These are phyloP conservation scores for Penicillium alfredii DNA, from an alignment of 495 filamentous ascomycete species.

Conservation along the genomic window DNA sequence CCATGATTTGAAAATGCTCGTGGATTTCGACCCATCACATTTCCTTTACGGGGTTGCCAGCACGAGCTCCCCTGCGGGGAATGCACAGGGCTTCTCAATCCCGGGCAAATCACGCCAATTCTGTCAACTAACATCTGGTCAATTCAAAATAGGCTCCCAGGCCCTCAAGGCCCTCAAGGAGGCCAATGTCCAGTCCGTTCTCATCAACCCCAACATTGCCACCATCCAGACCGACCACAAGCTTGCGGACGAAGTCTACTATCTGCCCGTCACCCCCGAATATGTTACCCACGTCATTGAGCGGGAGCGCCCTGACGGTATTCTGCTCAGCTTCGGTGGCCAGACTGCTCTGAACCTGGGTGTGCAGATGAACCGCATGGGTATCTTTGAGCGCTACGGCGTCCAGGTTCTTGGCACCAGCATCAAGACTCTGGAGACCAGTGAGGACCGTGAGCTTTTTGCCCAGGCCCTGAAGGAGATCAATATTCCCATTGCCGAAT, in stretches of 20 bases:
- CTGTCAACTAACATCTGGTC: conserved; percentile 9
- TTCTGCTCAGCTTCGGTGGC: conserved; percentile 92
- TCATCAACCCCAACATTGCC: conserved; percentile 98
- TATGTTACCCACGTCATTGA: conserved; percentile 97
- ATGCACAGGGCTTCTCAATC: conserved; percentile 1
- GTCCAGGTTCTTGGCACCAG: conserved; percentile 93
- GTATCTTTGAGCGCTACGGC: conserved; percentile 88
- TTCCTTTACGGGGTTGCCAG: conserved; percentile 6
- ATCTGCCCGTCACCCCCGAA: conserved; percentile 92
- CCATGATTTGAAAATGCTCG: background rate
- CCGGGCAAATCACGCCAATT: background rate
- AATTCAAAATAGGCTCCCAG: conserved; percentile 63
- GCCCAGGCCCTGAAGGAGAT: conserved; percentile 89
- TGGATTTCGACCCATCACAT: background rate
- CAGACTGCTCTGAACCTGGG: conserved; percentile 95
- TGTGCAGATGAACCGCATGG: conserved; percentile 95
- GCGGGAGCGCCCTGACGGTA: conserved; percentile 87
- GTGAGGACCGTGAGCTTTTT: conserved; percentile 94
- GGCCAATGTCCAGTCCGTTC: conserved; percentile 85
- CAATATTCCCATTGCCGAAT: conserved; percentile 93
- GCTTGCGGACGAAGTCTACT: conserved; percentile 95
- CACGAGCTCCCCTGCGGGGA: conserved; percentile 8
- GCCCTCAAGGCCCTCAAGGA: conserved; percentile 97
- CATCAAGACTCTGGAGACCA: conserved; percentile 87
- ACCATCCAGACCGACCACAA: conserved; percentile 98